Percentiles rank a stretch among this genome's conserved stretches.
Evolutionary conservation across 2,329 filamentous ascomycete species (phyloP).

Genomic region (Exophiala viscosa): DNA sequence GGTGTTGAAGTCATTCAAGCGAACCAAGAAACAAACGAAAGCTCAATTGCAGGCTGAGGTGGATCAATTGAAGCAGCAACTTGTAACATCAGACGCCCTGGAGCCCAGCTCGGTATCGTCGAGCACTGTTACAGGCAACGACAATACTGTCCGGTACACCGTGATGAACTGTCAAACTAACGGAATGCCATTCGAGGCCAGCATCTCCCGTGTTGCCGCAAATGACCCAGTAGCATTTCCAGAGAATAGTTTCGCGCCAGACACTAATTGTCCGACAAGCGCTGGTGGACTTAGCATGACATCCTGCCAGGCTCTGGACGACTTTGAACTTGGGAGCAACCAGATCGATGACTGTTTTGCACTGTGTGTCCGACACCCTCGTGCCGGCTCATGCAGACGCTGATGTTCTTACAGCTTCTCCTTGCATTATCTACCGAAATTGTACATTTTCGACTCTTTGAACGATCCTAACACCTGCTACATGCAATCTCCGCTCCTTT

Average conservation of each 20-base stretch:
- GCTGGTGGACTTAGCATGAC: neutral
- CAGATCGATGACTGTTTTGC: conserved; percentile 8
- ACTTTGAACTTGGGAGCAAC: neutral
- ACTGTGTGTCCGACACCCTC: conserved; percentile 5
- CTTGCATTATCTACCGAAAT: conserved; percentile 58
- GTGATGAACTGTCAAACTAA: neutral
- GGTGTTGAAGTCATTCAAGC: neutral
- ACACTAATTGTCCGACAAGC: neutral
- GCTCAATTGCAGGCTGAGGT: conserved; percentile 21
- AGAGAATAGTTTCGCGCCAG: neutral
- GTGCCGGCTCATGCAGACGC: neutral
- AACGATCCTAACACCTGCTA: conserved; percentile 52
- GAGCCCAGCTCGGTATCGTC: neutral
- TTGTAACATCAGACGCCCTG: neutral
- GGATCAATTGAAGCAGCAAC: conserved; percentile 1
- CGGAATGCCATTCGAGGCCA: neutral
- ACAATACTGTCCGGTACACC: neutral
- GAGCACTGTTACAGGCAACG: neutral
- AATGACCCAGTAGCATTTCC: neutral
- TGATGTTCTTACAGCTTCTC: conserved; percentile 51
- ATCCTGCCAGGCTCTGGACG: neutral
- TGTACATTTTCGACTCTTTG: conserved; percentile 57
- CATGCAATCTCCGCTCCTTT: conserved; percentile 54
- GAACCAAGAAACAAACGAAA: conserved; percentile 12
- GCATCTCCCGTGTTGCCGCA: neutral